These are phyloP conservation scores for Bocquillonia castaneifolia DNA, from an alignment of 441 rosid species.

Conservation along the genomic window DNA sequence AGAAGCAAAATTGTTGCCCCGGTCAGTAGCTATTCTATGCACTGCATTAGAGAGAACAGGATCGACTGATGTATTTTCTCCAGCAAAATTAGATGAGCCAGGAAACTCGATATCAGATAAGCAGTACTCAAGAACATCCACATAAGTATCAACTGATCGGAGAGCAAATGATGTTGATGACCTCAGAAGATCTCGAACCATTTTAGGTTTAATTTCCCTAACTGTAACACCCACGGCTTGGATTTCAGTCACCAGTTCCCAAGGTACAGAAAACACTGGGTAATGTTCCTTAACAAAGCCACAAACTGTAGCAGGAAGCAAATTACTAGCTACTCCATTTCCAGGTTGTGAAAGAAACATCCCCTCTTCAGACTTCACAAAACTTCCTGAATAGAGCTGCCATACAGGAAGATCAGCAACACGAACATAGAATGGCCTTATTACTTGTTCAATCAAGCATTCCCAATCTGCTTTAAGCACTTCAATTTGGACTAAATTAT, in stretches of 20 bases:
- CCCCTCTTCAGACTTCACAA: slow-evolving; percentile 94
- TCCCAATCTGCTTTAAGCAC: slow-evolving; percentile 65
- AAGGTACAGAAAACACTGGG: slow-evolving; percentile 92
- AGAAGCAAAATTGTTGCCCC: slow-evolving; percentile 37
- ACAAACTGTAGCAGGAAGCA: slow-evolving; percentile 95
- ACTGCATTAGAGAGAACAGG: slow-evolving; percentile 24
- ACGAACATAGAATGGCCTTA: slow-evolving; percentile 86
- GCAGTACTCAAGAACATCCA: slow-evolving; percentile 94
- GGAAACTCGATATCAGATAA: slow-evolving; percentile 75
- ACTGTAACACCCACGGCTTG: slow-evolving; percentile 71
- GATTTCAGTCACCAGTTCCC: slow-evolving; percentile 90
- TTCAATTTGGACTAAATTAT: slow-evolving; percentile 33
- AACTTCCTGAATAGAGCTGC: slow-evolving; percentile 92
- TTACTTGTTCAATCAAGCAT: slow-evolving; percentile 74
- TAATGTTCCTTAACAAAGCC: slow-evolving; percentile 95
- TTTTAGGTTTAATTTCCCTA: slow-evolving; percentile 89
- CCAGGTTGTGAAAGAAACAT: slow-evolving; percentile 99
- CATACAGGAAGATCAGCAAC: slow-evolving; percentile 91
- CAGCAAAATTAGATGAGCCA: slow-evolving; percentile 36
- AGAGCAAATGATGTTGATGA: slow-evolving; percentile 68
- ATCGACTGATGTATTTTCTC: slow-evolving; percentile 28
- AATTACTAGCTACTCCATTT: slow-evolving; percentile 63
- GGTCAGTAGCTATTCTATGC: slow-evolving; percentile 35
- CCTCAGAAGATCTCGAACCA: slow-evolving; percentile 90
- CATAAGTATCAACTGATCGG: slow-evolving; percentile 76